These are phyloP conservation scores for Trichosphaerium sp. DNA, from an alignment of 78 protist species.

Conservation along the genomic window DNA sequence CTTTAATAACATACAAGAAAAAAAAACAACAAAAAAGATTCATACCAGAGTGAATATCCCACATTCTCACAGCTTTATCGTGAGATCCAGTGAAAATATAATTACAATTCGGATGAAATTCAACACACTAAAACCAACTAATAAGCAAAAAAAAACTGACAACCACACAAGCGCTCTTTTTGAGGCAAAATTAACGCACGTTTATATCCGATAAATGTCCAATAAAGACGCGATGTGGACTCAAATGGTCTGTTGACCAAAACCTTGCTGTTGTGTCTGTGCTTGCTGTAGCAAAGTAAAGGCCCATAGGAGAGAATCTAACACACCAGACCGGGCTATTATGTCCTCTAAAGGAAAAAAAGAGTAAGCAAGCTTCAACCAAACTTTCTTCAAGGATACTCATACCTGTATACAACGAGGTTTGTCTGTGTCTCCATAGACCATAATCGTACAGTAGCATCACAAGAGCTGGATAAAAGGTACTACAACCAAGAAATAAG, in stretches of 20 bases:
- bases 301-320: conserved; percentile 54
- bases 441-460: conserved; percentile 76
- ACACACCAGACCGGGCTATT: conserved; percentile 84
- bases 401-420: conserved; percentile 61
- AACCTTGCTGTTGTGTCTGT: conserved; percentile 84
- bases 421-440: conserved; percentile 44
- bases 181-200: not conserved
- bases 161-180: no score
- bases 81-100: conserved; percentile 76
- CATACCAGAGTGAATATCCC: conserved; percentile 29
- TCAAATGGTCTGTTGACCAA: conserved; percentile 64
- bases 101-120: conserved; percentile 82
- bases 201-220: conserved; percentile 86
- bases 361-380: no score
- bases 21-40: no score
- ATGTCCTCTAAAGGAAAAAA: no score
- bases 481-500: no score
- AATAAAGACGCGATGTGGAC: conserved; percentile 65
- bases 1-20: no score
- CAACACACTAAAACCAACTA: conserved; percentile 42
- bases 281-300: conserved; percentile 80
- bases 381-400: no score
- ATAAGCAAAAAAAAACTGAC: not conserved
- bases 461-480: conserved; percentile 53
- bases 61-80: conserved; percentile 56